Evolutionary conservation across 305 asterid genomes (phyloP), one percentile per base, ranked within the genome.

Genomic region (Salvia sclarea): DNA sequence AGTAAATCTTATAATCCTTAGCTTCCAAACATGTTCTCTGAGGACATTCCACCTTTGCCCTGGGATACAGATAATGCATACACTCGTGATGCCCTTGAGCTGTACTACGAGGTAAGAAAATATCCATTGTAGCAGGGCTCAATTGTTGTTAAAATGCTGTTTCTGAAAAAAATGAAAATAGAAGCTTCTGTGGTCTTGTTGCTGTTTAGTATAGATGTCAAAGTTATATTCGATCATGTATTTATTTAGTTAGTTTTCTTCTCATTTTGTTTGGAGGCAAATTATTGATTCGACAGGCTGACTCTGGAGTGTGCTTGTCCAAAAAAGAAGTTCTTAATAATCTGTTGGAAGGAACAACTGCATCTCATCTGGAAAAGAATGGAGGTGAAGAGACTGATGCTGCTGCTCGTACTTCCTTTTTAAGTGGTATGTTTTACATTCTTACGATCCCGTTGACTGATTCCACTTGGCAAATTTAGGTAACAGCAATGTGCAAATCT

Each of bases 11-110:
- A 58, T 69, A 64, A 45, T 86, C 93, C 92, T 88, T 88, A 90
- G 86, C 89, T 76, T 80, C 69, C 66, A 40, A 56, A 88, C 97
- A 89, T 91, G 95, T 91, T 91, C 85, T 82, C 95, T 73, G 95
- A 91, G 50, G 73, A 78, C 66, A 80, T 85, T 71, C 96, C 88
- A 21, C 88, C 96, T 75, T 71, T 94, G 85, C 76, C 91, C 18
- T 94, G 99, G 97, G 99, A 89, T 76, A 71, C 79, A 24, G 71
- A 82, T 61, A 83, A 85, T 60, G 84, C 83, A 14, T 93, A 93
- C 81, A 82, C 88, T 47, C 95, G 96, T 63, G 93, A 82, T 80
- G 85, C 95, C 56, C 10, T 91, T 69, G 97, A 94, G 83, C 25
- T 94, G 78, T 91, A 91, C 81, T 91, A 87, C 55, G 95, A 94